Evolutionary conservation across 805 yeast genomes (phyloP), one percentile per base, ranked within the genome.

Genomic region (Hanseniaspora vineae): DNA sequence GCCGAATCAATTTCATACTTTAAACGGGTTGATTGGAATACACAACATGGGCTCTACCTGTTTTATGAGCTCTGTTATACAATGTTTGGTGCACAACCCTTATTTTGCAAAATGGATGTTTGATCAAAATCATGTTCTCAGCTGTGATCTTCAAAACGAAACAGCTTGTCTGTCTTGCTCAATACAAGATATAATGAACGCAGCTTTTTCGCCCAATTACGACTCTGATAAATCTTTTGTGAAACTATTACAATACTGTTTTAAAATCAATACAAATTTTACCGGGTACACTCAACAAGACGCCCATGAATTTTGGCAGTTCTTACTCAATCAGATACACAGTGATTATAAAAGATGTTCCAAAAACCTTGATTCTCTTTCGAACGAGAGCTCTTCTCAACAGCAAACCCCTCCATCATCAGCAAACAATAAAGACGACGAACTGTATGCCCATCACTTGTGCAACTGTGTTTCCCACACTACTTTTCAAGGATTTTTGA

Each of bases 251-350:
- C 73, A 77, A n/a, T 85, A 96, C 12, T 81, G 96, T 1, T 88
- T 96, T 90, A 81, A 80, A 56, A 80, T 81, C 44, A 84, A 86
- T 55, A 33, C 44, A 54, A 76, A 87, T 33, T 73, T 92, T 50
- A 95, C 97, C 0, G 99, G 99, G 1, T 89, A 89, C 55, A 83
- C 92, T 35, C 97, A 92, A 64, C 99, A 92, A 65, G 99, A 92
- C 62, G 97, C 98, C 0, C 99, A 92, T 65, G 99, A 92, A 64
- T 92, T 90, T 64, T 82, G 95, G 82, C 97, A 92, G 60, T 89
- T 90, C 60, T 59, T 90, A 31, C 70, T 90, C 37, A 84, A 90
- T 63, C 95, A 88, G 64, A 65, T 92, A 49, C 98, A 92, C 49
- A 56, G 59, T 39, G 71, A 66, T 35, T 54, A 63, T 29, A 54